Evolutionary conservation across 1,139 yeast genomes (phyloP).

Genomic region (Suhomyces maxii): DNA sequence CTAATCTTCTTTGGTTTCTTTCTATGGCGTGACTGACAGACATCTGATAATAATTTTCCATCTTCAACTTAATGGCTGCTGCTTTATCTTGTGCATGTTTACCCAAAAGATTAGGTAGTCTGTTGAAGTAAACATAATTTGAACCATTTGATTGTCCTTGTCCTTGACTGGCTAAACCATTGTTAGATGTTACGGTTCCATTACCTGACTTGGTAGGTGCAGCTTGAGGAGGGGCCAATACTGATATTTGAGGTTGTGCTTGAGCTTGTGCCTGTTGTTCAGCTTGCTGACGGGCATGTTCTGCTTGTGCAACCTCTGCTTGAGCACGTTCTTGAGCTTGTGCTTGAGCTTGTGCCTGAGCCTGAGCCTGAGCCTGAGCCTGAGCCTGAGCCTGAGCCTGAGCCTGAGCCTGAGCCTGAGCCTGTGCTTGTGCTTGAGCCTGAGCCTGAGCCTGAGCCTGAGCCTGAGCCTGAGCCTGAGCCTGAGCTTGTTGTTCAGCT

Average conservation of each 20-base stretch:
- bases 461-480: constrained; percentile 15
- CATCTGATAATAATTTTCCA: constrained; percentile 75
- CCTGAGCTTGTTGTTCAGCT: constrained; percentile 17
- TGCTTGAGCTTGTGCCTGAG: constrained; percentile 11
- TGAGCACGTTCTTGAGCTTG: constrained; percentile 12
- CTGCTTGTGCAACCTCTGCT: constrained; percentile 5
- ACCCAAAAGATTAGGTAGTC: constrained; percentile 78
- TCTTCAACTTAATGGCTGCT: constrained; percentile 65
- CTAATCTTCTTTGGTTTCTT: constrained; percentile 74
- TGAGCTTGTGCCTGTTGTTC: constrained; percentile 14
- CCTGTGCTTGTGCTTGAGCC: constrained; percentile 16
- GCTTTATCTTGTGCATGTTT: constrained; percentile 72
- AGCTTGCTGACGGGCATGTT: constrained; percentile 9
- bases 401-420: constrained; percentile 12
- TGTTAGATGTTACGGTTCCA: constrained; percentile 11
- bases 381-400: constrained; percentile 15
- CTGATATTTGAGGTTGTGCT: constrained; percentile 8
- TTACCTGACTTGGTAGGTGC: constrained; percentile 2
- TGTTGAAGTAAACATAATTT: constrained; percentile 71
- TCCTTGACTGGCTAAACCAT: constrained; percentile 13
- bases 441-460: constrained; percentile 19
- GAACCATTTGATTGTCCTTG: constrained; percentile 13
- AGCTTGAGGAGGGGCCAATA: constrained; percentile 8
- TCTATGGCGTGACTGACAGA: constrained; percentile 80
- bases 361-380: constrained; percentile 16